Conservation (phyloP, 495 filamentous ascomycete species). For the Achaetomiella virescens region DNA sequence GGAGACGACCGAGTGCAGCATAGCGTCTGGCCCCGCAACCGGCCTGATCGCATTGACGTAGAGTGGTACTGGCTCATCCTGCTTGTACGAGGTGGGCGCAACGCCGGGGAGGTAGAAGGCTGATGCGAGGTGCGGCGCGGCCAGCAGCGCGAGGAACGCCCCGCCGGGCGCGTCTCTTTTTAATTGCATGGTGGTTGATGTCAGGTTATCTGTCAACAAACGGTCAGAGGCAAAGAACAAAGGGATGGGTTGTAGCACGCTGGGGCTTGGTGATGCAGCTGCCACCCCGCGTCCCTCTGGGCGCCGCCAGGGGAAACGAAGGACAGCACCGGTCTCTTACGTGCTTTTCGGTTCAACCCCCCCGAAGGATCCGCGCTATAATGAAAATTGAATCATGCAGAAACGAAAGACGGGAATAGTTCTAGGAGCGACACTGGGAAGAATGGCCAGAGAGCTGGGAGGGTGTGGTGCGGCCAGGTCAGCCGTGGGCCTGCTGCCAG, state of each 20-base stretch:
- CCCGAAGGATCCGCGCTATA: conserved; percentile 9
- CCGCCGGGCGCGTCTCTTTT: conserved; percentile 40
- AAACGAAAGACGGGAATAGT: background rate
- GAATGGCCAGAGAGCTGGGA: background rate
- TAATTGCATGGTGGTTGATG: conserved; percentile 39
- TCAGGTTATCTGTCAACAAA: background rate
- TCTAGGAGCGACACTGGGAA: background rate
- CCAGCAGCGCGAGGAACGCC: conserved; percentile 43
- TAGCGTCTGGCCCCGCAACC: conserved; percentile 66
- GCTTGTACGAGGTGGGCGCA: conserved; percentile 83
- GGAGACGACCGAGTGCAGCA: conserved; percentile 81
- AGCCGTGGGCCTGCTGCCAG: background rate
- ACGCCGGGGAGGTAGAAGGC: conserved; percentile 96
- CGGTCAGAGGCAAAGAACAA: background rate
- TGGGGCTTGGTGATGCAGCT: background rate
- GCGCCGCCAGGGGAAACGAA: conserved; percentile 1
- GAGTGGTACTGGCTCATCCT: conserved; percentile 71
- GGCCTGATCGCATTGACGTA: conserved; percentile 91
- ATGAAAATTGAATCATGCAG: conserved; percentile 6
- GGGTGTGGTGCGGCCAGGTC: background rate
- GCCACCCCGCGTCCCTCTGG: background rate
- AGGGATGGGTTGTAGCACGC: background rate
- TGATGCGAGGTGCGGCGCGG: conserved; percentile 49
- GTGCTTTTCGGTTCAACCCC: conserved; percentile 7
- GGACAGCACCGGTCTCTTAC: background rate